Evolutionary conservation across 2,329 filamentous ascomycete genomes (phyloP), one percentile per base, ranked within the genome.

Genomic region (Trichoderma guizhouense): DNA sequence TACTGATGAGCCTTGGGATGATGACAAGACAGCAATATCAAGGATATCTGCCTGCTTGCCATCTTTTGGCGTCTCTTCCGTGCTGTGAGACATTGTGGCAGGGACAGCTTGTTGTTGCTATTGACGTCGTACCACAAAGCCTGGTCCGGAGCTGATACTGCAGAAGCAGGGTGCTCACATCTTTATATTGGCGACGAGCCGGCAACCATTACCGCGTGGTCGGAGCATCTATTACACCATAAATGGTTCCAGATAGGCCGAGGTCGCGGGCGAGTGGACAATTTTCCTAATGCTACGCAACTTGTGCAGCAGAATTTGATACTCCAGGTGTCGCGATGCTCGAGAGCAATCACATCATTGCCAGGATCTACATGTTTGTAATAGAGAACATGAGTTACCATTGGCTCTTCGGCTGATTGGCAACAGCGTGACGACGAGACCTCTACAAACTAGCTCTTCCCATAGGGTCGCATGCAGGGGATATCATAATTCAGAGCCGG

Each of bases 291-390:
- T 18, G 36, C 24, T 47, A 47, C 61, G 34, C 21, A 26, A 43
- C 39, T 32, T 36, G 24, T 69, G 36, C 36, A 47, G 15, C 15
- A 62, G 21, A 61, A 12, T 51, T 36, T 43, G 69, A 26, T 39
- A 21, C 12, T n/a, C 32, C 36, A 57, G 47, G 24, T 71, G 69
- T 71, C 69, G 69, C 51, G 69, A 71, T 71, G 62, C 7, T 53
- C 7, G 15, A 71, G 53, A 61, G 53, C 55, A 71, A 71, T 71
- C 69, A 62, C 69, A 55, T 53, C 69, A 71, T 71, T 53, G 39
- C 62, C 28, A 34, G 61, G 69, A 47, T 66, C 28, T 30, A 32
- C 61, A 21, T 3, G 24, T 64, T 43, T 64, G 61, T 32, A n/a
- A 26, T 28, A 28, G 39, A 32, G 6, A 30, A 3, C 3, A 15